Percentiles rank a stretch among this genome's conserved stretches.
Evolutionary conservation across 495 filamentous ascomycete genomes (phyloP).

Genomic region (Podospora comata): DNA sequence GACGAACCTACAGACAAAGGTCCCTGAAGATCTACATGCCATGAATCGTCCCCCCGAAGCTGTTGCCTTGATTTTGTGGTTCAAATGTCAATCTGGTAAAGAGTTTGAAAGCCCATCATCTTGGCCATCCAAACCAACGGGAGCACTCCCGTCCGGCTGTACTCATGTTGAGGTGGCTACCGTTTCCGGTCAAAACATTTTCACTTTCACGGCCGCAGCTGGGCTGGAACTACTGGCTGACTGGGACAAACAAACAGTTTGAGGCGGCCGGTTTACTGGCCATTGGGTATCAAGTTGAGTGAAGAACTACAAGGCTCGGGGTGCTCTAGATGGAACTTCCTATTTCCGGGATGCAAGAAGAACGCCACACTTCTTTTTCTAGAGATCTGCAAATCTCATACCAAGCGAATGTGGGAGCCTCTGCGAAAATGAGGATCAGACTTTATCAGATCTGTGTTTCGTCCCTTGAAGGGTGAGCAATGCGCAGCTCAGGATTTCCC

Average conservation of each 20-base stretch:
- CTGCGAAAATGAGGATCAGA: neutral
- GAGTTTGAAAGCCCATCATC: neutral
- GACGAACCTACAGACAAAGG: neutral
- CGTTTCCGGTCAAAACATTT: conserved; percentile 12
- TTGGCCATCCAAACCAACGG: neutral
- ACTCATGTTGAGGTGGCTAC: neutral
- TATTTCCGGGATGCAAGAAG: neutral
- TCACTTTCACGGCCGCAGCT: neutral
- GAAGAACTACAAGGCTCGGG: neutral
- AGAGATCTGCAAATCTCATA: neutral
- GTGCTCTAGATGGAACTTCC: neutral
- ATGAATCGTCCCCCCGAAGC: neutral
- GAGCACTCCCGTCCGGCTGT: neutral
- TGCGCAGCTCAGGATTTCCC: neutral
- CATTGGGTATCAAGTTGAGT: neutral
- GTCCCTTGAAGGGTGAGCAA: neutral
- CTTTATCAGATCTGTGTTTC: neutral
- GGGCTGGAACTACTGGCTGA: neutral
- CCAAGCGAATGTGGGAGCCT: neutral
- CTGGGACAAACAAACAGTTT: neutral
- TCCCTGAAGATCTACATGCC: neutral
- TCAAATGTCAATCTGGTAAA: neutral
- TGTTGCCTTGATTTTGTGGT: neutral
- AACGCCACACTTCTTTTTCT: neutral
- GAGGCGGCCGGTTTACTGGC: neutral